Percentiles rank a stretch among this genome's conserved stretches.
Evolutionary conservation across 2,329 filamentous ascomycete genomes (phyloP).

Genomic region (Lachnellula cervina): DNA sequence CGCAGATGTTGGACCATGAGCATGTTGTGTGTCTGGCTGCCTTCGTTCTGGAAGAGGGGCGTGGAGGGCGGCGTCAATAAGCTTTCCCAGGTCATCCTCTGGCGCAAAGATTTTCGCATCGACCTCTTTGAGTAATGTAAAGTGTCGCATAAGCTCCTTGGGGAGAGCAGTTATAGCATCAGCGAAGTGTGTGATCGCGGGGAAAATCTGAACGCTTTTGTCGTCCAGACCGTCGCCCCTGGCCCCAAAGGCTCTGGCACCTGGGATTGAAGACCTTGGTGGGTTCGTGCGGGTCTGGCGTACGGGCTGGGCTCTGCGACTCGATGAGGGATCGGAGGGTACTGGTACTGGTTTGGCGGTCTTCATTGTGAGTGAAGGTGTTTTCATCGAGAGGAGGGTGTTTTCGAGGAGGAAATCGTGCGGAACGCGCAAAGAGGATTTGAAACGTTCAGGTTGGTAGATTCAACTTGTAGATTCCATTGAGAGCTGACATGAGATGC

Average conservation of each 20-base stretch:
- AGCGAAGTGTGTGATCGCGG: conserved; percentile 70
- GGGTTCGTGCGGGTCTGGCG: conserved; percentile 63
- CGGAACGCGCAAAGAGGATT: conserved; percentile 16
- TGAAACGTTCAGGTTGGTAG: conserved; percentile 6
- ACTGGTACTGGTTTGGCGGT: conserved; percentile 27
- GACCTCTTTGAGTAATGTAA: conserved; percentile 93
- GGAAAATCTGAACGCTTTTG: conserved; percentile 62
- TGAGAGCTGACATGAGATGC: conserved; percentile 9
- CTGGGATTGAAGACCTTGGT: conserved; percentile 47
- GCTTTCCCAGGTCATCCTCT: conserved; percentile 73
- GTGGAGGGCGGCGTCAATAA: conserved; percentile 62
- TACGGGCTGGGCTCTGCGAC: conserved; percentile 58
- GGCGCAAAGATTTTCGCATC: conserved; percentile 93
- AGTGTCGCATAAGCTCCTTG: conserved; percentile 91
- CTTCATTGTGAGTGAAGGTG: conserved; percentile 29
- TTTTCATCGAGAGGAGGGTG: conserved; percentile 9
- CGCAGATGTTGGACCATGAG: conserved; percentile 23
- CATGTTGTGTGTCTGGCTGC: conserved; percentile 33
- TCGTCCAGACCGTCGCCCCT: conserved; percentile 40
- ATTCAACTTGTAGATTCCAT: conserved; percentile 19
- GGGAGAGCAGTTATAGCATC: conserved; percentile 89
- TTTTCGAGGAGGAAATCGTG: conserved; percentile 16
- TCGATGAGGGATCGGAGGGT: conserved; percentile 35
- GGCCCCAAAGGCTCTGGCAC: conserved; percentile 40
- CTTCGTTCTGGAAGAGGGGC: conserved; percentile 42